Conservation (phyloP, 2,329 filamentous ascomycete genomes). For the Rhynchosporium agropyri region DNA sequence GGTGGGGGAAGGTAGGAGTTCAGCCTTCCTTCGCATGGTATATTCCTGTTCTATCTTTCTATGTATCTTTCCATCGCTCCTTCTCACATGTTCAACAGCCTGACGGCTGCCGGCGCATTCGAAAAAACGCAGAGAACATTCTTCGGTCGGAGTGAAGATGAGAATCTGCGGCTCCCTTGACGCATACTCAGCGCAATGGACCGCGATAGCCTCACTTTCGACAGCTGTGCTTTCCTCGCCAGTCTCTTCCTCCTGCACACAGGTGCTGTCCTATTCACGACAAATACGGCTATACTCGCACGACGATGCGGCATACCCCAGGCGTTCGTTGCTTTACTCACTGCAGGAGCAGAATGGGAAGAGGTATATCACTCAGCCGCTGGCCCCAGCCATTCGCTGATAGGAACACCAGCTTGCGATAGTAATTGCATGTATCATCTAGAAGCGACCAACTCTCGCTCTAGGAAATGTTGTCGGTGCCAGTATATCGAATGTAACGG, state of each 20-base stretch:
- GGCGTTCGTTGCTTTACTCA: slow-evolving; percentile 53
- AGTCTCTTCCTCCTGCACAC: slow-evolving; percentile 53
- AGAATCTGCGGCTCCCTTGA: not conserved
- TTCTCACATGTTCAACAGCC: not conserved
- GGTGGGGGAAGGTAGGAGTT: not conserved
- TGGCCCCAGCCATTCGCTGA: not conserved
- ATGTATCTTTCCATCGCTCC: not conserved
- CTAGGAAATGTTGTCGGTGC: slow-evolving; percentile 56
- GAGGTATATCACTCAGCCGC: slow-evolving; percentile 45
- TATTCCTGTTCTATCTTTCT: not conserved
- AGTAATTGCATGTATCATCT: slow-evolving; percentile 50
- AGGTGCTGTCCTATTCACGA: slow-evolving; percentile 54
- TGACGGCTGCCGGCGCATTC: not conserved
- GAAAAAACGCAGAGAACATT: no score
- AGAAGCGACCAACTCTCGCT: slow-evolving; percentile 50
- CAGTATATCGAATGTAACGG: slow-evolving; percentile 55
- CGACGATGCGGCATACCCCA: slow-evolving; percentile 48
- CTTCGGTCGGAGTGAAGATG: no score
- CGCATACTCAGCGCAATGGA: slow-evolving; percentile 18
- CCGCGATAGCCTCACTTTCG: slow-evolving; percentile 40
- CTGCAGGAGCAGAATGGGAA: slow-evolving; percentile 57
- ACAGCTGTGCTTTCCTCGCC: slow-evolving; percentile 47
- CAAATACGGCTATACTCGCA: slow-evolving; percentile 51
- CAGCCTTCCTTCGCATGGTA: not conserved
- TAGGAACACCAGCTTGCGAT: slow-evolving; percentile 47